These are phyloP conservation scores for Limtongia smithiae DNA, from an alignment of 805 yeast genomes.

Conservation along the genomic window DNA sequence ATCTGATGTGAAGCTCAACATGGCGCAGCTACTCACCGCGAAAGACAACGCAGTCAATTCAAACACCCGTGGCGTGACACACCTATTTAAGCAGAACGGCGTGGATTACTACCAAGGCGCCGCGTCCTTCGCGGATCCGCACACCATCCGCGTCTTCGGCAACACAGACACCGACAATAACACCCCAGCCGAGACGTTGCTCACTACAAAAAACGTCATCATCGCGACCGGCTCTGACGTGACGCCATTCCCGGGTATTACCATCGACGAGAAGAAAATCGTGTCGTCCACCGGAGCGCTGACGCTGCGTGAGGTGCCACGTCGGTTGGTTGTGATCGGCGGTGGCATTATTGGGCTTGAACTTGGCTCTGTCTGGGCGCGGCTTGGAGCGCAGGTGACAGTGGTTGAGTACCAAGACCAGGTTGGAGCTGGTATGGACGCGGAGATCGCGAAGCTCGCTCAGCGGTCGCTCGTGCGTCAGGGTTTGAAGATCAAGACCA, in stretches of 20 bases:
- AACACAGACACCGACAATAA: conserved; percentile 79
- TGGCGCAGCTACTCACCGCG: conserved; percentile 77
- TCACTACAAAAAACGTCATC: conserved; percentile 81
- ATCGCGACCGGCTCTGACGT: conserved; percentile 98
- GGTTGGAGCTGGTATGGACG: conserved; percentile 98
- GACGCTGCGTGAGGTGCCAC: conserved; percentile 81
- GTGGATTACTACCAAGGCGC: conserved; percentile 90
- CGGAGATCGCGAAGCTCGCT: conserved; percentile 83
- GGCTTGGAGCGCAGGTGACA: conserved; percentile 93
- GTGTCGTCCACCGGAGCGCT: conserved; percentile 93
- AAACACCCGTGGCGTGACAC: conserved; percentile 87
- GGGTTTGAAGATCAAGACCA: conserved; percentile 86
- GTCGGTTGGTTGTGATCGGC: conserved; percentile 86
- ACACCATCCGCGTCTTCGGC: conserved; percentile 72
- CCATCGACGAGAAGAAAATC: conserved; percentile 92
- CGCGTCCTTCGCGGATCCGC: conserved; percentile 80
- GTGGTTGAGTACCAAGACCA: conserved; percentile 83
- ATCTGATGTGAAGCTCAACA: conserved; percentile 66
- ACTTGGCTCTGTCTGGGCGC: conserved; percentile 96
- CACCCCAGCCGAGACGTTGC: conserved; percentile 63
- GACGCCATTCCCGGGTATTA: conserved; percentile 97
- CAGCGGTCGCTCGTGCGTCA: conserved; percentile 90
- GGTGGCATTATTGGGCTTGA: conserved; percentile 99
- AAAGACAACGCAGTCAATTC: conserved; percentile 86
- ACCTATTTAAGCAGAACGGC: conserved; percentile 90